A percentile compares a stretch with the other conserved stretches of the same genome.
Conservation (phyloP, 441 rosid genomes). For the Pelargonium citronellum region DNA sequence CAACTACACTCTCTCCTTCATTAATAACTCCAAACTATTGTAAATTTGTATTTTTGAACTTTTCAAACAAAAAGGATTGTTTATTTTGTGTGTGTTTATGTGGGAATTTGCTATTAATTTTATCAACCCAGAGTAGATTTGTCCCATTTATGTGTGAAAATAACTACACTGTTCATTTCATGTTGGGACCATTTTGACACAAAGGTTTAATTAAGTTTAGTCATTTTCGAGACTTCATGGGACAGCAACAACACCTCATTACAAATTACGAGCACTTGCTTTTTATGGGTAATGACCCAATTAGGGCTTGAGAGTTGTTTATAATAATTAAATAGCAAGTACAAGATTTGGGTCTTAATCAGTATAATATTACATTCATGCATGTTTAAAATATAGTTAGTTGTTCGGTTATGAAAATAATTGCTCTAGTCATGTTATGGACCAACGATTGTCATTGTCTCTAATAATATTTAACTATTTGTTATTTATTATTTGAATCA, state of each 20-base stretch:
- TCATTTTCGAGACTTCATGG: neutral
- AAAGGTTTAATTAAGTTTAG: neutral
- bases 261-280: neutral
- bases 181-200: neutral
- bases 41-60: no score
- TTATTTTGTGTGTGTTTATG: no score
- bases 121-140: neutral
- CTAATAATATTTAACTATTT: no score
- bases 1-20: no score
- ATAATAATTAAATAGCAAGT: neutral
- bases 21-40: no score
- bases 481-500: no score
- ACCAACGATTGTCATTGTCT: no score
- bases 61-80: neutral
- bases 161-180: neutral
- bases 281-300: conserved; percentile 2
- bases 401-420: no score
- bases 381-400: no score
- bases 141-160: conserved; percentile 1
- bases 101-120: neutral
- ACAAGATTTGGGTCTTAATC: neutral
- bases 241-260: neutral
- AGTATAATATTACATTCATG: neutral
- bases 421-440: no score
- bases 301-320: neutral